A percentile compares a stretch with the other conserved stretches of the same genome.
These are phyloP conservation scores for Cladosporium halotolerans DNA, from an alignment of 2,329 filamentous ascomycete species.

Conservation along the genomic window DNA sequence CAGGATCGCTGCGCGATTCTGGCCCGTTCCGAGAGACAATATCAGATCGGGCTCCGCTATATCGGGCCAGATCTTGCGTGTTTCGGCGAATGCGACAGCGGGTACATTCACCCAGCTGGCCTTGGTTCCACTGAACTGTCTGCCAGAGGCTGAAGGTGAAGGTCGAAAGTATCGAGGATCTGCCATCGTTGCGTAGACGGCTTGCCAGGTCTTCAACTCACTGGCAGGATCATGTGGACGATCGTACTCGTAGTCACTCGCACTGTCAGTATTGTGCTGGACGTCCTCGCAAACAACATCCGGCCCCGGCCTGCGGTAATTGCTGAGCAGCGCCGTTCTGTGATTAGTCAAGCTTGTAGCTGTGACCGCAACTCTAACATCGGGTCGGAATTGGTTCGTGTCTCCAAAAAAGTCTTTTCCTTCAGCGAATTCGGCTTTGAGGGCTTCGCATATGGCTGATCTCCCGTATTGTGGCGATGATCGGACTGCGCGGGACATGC, in stretches of 20 bases:
- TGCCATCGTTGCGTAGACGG: slow-evolving; percentile 43
- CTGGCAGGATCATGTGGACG: slow-evolving; percentile 27
- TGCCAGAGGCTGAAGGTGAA: no score
- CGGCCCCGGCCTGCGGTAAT: slow-evolving; percentile 39
- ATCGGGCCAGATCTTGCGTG: slow-evolving; percentile 36
- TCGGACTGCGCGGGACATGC: neutral
- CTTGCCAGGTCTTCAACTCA: slow-evolving; percentile 45
- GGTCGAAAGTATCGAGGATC: slow-evolving; percentile 46
- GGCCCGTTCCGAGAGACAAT: slow-evolving; percentile 27
- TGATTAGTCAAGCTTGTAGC: slow-evolving; percentile 29
- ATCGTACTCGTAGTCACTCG: slow-evolving; percentile 31
- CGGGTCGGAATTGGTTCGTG: neutral
- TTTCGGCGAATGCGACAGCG: slow-evolving; percentile 43
- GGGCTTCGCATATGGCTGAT: slow-evolving; percentile 18
- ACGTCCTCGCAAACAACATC: no score
- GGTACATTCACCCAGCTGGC: slow-evolving; percentile 31
- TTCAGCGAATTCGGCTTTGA: no score
- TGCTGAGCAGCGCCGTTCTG: slow-evolving; percentile 32
- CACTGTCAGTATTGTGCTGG: slow-evolving; percentile 9
- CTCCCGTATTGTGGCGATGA: slow-evolving; percentile 15
- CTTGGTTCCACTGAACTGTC: no score
- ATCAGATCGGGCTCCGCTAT: slow-evolving; percentile 30
- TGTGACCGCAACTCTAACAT: slow-evolving; percentile 36
- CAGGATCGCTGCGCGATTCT: neutral
- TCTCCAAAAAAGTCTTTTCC: no score